Evolutionary conservation across 495 filamentous ascomycete genomes (phyloP).

Genomic region (Penicillium soppii): DNA sequence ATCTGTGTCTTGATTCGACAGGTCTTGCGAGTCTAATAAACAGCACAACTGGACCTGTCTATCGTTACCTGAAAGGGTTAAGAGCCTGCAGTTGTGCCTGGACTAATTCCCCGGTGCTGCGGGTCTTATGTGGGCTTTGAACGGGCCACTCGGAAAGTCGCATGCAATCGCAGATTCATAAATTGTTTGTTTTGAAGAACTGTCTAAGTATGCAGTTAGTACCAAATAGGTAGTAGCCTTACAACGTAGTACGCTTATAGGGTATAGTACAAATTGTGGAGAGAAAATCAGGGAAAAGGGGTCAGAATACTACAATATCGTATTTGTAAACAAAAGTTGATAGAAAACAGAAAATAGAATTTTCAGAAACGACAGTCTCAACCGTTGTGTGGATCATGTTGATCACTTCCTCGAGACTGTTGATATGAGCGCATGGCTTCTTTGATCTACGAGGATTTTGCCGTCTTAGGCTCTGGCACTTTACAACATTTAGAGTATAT

Average conservation of each 20-base stretch:
- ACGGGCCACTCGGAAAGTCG: conserved; percentile 13
- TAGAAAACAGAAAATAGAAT: conserved; percentile 5
- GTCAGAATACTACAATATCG: too few species aligned
- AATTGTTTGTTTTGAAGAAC: background rate
- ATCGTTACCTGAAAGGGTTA: conserved; percentile 10
- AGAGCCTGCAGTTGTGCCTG: conserved; percentile 7
- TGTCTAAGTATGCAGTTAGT: background rate
- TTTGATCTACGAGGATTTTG: conserved; percentile 12
- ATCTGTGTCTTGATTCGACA: background rate
- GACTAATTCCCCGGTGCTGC: conserved; percentile 13
- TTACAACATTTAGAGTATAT: background rate
- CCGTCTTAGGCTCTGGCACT: conserved; percentile 9
- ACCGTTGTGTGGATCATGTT: conserved; percentile 20
- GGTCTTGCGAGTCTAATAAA: background rate
- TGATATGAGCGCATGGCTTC: conserved; percentile 16
- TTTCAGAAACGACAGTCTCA: conserved; percentile 5
- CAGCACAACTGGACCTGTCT: background rate
- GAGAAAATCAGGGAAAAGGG: background rate
- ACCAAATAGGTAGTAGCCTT: too few species aligned
- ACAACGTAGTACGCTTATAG: too few species aligned
- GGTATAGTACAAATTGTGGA: background rate
- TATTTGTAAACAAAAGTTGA: background rate
- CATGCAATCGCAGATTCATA: background rate
- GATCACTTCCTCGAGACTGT: conserved; percentile 16
- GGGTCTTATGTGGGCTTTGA: conserved; percentile 7